A percentile compares a stretch with the other conserved stretches of the same genome.
These are phyloP conservation scores for Trichoderma virens DNA, from an alignment of 495 filamentous ascomycete genomes.

Conservation along the genomic window DNA sequence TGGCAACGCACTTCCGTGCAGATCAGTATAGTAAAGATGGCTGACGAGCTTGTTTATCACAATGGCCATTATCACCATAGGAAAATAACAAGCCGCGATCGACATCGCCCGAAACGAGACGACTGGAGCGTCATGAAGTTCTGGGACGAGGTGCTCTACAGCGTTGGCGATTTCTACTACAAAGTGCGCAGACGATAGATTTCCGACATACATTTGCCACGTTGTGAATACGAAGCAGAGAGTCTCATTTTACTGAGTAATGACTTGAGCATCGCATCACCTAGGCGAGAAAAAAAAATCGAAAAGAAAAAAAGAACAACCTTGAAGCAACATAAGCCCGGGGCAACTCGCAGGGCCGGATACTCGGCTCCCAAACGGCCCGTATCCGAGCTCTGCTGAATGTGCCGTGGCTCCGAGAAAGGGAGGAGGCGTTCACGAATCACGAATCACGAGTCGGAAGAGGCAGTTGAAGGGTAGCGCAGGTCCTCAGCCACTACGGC, in stretches of 20 bases:
- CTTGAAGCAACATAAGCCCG: background rate
- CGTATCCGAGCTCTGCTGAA: background rate
- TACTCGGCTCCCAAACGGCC: background rate
- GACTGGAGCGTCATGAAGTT: background rate
- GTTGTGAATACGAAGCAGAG: background rate
- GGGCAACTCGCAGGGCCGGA: background rate
- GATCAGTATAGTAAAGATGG: too few species aligned
- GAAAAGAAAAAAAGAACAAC: too few species aligned
- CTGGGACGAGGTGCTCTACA: constrained; percentile 5
- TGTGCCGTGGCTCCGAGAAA: constrained; percentile 4
- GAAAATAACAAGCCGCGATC: background rate
- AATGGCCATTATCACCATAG: background rate
- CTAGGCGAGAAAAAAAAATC: too few species aligned
- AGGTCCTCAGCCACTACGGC: background rate
- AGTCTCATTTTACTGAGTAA: background rate
- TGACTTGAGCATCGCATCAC: too few species aligned
- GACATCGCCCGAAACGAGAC: background rate
- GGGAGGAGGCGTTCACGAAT: background rate
- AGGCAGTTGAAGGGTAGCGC: background rate
- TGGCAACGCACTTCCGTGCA: background rate
- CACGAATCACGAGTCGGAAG: background rate
- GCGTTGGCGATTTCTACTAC: constrained; percentile 2
- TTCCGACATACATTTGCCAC: too few species aligned
- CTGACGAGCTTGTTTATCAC: constrained; percentile 2
- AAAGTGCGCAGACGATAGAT: background rate